These are phyloP conservation scores for Echites panduratus DNA, from an alignment of 257 asterid genomes.

Conservation along the genomic window DNA sequence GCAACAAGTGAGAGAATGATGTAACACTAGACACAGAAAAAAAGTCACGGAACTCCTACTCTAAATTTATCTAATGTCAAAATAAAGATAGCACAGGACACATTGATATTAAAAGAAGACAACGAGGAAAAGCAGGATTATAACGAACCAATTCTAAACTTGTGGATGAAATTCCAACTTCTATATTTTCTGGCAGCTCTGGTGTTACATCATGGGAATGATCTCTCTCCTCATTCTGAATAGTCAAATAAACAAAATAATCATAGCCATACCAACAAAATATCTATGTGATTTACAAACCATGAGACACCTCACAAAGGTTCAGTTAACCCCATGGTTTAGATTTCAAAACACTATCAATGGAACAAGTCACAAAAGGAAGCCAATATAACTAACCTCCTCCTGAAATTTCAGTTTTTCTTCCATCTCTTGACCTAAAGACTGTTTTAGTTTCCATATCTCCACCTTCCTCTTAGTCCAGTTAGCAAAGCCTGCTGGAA, in stretches of 20 bases:
- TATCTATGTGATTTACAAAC: conserved; percentile 12
- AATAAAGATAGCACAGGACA: neutral
- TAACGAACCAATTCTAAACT: conserved; percentile 39
- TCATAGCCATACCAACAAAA: conserved; percentile 10
- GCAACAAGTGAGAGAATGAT: conserved; percentile 14
- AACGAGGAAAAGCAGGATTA: neutral
- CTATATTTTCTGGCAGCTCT: conserved; percentile 38
- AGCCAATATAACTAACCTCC: conserved; percentile 38
- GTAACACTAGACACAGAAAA: neutral
- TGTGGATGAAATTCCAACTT: conserved; percentile 33
- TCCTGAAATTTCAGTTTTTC: conserved; percentile 34
- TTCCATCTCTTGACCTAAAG: conserved; percentile 58
- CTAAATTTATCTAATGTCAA: neutral
- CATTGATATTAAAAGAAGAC: neutral
- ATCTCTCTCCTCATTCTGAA: conserved; percentile 39
- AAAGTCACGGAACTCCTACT: neutral
- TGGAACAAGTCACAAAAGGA: conserved; percentile 2
- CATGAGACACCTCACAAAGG: neutral
- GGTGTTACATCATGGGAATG: conserved; percentile 24
- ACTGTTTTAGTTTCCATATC: conserved; percentile 34
- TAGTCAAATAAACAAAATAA: conserved; percentile 30
- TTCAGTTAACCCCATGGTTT: neutral
- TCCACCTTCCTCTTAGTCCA: conserved; percentile 51
- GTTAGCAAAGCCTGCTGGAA: conserved; percentile 49
- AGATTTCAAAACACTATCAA: conserved; percentile 1